Evolutionary conservation across 1,284 basidiomycete species (phyloP), one percentile per base, ranked within the genome.

Genomic region (Lentinus polychrous): DNA sequence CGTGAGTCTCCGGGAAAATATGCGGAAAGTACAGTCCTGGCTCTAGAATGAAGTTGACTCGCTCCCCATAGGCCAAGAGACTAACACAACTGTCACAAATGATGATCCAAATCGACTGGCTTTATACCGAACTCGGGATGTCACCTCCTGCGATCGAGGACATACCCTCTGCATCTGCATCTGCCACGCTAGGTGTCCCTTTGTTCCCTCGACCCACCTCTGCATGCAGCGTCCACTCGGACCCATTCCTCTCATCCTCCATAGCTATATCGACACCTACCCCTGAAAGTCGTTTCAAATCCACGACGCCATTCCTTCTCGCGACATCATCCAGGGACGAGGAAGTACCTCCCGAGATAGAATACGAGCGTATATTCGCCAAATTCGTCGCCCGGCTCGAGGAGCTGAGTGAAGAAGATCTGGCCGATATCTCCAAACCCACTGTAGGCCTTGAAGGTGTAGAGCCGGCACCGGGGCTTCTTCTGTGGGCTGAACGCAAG

Each of bases 81-180:
- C 69, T 86, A 24, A 68, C 73, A 38, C 73, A 82, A 46, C 70
- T 92, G n/a, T 78, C 79, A 1, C 65, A 70, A 7, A 72, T 75
- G 24, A 78, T 91, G 52, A 63, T 81, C 14, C 83, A 90, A 50
- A 82, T 91, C 32, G 84, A 89, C 59, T 87, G 82, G 76, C 67
- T 91, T n/a, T 77, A 90, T 57, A 74, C 77, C 17, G 88, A 91
- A 62, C 75, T 93, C 2, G 89, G 86, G 15, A 78, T 91, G 40
- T 49, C 71, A 15, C 74, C 79, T 17, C 80, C 81, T 6, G 64
- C 72, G 7, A 55, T 74, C 2, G 72, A 79, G 14, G 73, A 77
- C 54, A 59, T 69, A 22, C 63, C 68, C 14, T 68, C 72, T 33
- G 66, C 74, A 7, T 70, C 71, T 20, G 27, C 27, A 27, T 63